Evolutionary conservation across 805 yeast genomes (phyloP), one percentile per base, ranked within the genome.

Genomic region (Dipodascus albidus): DNA sequence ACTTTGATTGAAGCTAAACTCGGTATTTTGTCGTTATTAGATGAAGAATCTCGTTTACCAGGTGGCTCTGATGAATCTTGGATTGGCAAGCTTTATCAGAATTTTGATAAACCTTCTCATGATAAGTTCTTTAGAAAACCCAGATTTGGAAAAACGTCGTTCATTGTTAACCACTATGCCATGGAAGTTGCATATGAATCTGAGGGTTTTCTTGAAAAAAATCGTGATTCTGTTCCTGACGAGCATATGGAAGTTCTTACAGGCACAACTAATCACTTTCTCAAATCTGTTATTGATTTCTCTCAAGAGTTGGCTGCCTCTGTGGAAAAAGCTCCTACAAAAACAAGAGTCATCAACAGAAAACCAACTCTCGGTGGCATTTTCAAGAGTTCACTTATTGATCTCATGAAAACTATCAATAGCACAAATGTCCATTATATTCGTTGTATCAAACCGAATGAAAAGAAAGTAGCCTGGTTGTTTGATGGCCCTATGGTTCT

Each of bases 391-490:
- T 91, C 97, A 1, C 77, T 91, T 70, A 86, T 89, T 62, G 97
- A 91, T 62, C 78, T 91, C 60, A 91, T 93, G 99, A 73, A 72
- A 38, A 91, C 98, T 0, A 91, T 91, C 55, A 81, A 91, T 67
- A 85, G 96, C 1, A 91, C 98, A 1, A 91, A 93, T 67, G 99
- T 85, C 41, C 99, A 91, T 68, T 91, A 91, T 65, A 91, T 91
- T 66, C 84, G 99, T 67, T 91, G 99, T 75, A 91, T 93, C 66
- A 91, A 91, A 69, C 98, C 99, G 3, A 91, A 91, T 67, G 96
- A 89, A 63, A 83, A 82, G 58, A 91, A 93, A 69, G 83, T 81
- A 57, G 96, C 98, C 1, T 91, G 99, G 98, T 85, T 83, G 67
- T 91, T 91, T 69, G 96, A 89, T 64, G 88, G 95, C 15, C 77